A percentile compares a stretch with the other conserved stretches of the same genome.
These are phyloP conservation scores for Ephemerocybe angulata DNA, from an alignment of 768 basidiomycete genomes.

Conservation along the genomic window DNA sequence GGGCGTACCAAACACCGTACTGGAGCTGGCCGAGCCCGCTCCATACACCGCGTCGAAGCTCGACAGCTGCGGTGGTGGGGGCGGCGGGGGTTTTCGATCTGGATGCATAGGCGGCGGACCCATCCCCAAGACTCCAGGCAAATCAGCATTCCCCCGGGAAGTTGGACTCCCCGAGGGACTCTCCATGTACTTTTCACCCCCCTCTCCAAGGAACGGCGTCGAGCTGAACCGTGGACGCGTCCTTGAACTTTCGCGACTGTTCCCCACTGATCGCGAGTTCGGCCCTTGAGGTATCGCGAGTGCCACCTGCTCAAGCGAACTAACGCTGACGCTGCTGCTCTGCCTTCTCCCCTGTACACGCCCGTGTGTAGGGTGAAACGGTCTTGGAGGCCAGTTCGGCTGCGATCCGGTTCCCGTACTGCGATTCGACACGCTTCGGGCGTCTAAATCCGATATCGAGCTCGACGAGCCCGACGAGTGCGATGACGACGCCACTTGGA, in stretches of 20 bases:
- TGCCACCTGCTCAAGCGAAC: constrained; percentile 46
- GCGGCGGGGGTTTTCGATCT: constrained; percentile 35
- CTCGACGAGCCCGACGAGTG: not conserved
- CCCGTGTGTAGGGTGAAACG: no score
- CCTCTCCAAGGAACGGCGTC: not conserved
- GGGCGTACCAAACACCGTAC: no score
- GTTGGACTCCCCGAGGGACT: not conserved
- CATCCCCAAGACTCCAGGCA: not conserved
- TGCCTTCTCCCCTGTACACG: no score
- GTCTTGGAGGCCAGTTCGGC: no score
- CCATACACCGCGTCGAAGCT: not conserved
- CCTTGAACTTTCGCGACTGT: no score
- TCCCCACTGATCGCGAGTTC: not conserved
- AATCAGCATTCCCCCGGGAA: not conserved
- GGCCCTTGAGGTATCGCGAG: constrained; percentile 9
- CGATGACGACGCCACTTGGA: not conserved
- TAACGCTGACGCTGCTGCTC: constrained; percentile 19
- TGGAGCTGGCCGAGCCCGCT: no score
- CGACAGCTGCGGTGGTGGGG: not conserved
- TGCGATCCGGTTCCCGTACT: no score
- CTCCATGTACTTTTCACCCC: not conserved
- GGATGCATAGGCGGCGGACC: constrained; percentile 52
- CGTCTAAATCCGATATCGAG: not conserved
- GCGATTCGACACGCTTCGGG: no score
- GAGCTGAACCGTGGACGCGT: not conserved